phyloP scores from a whole-genome alignment of 108 stramenopile genomes.

The Nitzschia inconspicua region DNA sequence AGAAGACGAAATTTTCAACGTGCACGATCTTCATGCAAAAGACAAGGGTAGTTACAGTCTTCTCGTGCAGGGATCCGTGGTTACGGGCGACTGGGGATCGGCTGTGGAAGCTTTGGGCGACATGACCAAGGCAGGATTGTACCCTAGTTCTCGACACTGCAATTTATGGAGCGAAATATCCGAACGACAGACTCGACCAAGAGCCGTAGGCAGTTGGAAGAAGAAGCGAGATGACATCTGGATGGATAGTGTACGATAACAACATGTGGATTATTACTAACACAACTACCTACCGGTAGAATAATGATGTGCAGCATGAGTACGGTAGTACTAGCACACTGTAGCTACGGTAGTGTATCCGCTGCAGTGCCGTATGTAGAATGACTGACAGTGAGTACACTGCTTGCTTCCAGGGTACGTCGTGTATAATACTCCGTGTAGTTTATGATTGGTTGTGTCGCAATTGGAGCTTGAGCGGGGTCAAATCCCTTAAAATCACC shows the following conservation, averaged over 20 bases:
- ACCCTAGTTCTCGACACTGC: conserved; percentile 66
- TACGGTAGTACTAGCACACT: background rate
- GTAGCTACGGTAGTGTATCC: too few species aligned
- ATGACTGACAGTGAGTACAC: too few species aligned
- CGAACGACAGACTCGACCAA: conserved; percentile 47
- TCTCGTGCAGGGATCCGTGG: conserved; percentile 65
- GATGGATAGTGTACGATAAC: conserved; percentile 43
- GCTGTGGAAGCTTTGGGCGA: conserved; percentile 60
- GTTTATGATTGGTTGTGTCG: too few species aligned
- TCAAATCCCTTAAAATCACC: too few species aligned
- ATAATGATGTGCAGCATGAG: background rate
- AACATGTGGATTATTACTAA: too few species aligned
- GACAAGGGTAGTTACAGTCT: conserved; percentile 75
- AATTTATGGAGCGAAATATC: conserved; percentile 71
- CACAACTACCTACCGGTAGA: background rate
- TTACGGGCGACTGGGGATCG: conserved; percentile 54
- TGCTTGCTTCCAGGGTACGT: too few species aligned
- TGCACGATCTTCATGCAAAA: conserved; percentile 55
- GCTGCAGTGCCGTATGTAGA: too few species aligned
- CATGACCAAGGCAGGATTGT: conserved; percentile 71
- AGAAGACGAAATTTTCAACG: conserved; percentile 44
- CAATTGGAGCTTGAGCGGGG: too few species aligned
- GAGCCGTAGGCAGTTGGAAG: conserved; percentile 53
- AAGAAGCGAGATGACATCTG: conserved; percentile 67
- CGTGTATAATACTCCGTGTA: too few species aligned